Evolutionary conservation across 306 rosid species (phyloP).

Genomic region (Psophocarpus tetragonolobus): DNA sequence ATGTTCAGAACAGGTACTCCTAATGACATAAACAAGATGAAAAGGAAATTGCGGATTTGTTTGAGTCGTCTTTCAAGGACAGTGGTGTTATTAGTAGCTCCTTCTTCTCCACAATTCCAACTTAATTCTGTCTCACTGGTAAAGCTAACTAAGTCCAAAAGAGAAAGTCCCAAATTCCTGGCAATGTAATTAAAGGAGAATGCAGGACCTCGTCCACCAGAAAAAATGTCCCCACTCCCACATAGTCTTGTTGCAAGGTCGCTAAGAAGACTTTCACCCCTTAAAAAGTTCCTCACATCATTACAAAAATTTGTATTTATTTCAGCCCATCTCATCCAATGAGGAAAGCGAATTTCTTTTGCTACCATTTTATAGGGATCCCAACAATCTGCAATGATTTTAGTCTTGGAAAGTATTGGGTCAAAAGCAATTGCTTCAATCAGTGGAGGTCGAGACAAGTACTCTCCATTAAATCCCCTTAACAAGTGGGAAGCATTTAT

Average conservation of each 20-base stretch:
- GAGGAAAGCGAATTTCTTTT: slow-evolving; percentile 70
- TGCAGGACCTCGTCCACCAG: slow-evolving; percentile 82
- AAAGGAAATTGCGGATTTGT: slow-evolving; percentile 81
- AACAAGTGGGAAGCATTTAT: slow-evolving; percentile 72
- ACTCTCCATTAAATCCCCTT: slow-evolving; percentile 66
- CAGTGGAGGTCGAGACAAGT: slow-evolving; percentile 78
- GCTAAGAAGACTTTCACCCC: slow-evolving; percentile 71
- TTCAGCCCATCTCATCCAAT: slow-evolving; percentile 99
- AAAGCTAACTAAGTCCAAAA: slow-evolving; percentile 91
- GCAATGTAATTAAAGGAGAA: slow-evolving; percentile 72
- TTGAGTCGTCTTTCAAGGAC: slow-evolving; percentile 80
- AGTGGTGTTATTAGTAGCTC: slow-evolving; percentile 54
- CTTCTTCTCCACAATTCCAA: slow-evolving; percentile 98
- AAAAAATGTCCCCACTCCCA: slow-evolving; percentile 82
- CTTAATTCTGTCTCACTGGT: slow-evolving; percentile 62
- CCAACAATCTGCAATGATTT: slow-evolving; percentile 82
- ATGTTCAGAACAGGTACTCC: slow-evolving; percentile 93
- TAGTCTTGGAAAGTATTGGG: slow-evolving; percentile 74
- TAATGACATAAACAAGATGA: slow-evolving; percentile 68
- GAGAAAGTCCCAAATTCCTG: slow-evolving; percentile 72
- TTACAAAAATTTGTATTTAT: slow-evolving; percentile 62
- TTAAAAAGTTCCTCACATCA: slow-evolving; percentile 68
- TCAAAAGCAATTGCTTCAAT: slow-evolving; percentile 88
- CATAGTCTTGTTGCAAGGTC: slow-evolving; percentile 91
- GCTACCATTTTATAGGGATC: slow-evolving; percentile 56